Base-by-base conservation (phyloP, 768 basidiomycete genomes). In the Auricularia auricula-judae region DNA sequence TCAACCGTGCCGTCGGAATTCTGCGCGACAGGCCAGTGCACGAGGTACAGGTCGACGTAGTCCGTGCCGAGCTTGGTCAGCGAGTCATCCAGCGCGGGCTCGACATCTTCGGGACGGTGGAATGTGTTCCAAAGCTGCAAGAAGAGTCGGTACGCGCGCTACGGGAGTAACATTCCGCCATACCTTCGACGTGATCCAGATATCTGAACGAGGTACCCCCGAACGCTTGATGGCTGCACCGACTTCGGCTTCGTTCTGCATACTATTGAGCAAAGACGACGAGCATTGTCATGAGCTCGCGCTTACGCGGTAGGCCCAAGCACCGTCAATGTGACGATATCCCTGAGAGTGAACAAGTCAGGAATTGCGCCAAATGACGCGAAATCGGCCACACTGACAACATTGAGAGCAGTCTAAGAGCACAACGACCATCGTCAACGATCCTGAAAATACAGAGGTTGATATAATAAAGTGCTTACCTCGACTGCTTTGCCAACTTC, bases 11-110 rank as follows among this genome's bases (percentile, higher is more conserved):
- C 21, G 29, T 33, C 36, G 23, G 29, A 36, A 7, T 18, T 80
- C 70, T 51, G 78, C 73, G 63, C 64, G 12, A 68, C 75, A 16
- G 69, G 87, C 88, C 88, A 92, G 70, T 91, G 89, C 65, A 91
- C 88, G 61, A 93, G 76, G 71, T 91, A 92, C 60, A 93, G 72
- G 72, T 93, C 90, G 62, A 93, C 79, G 72, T 91, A 91, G 51
- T 86, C 81, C 1, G 83, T 85, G 2, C 82, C 81, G 2, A 91
- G 81, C 67, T 78, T 81, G 8, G 73, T 66, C 7, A 89, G 78
- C 0, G 87, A 84, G 65, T 89, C 85, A 68, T 90, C 86, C 8
- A 91, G 78, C 11, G 79, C 79, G 1, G 80, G 69, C 70, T 89
- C 88, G 33, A 91, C 80, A 68, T 89, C 86, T 65, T 86, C 83